These are phyloP conservation scores for Syncephalastrum monosporum DNA, from an alignment of 371 early-diverging fungal genomes.

Conservation along the genomic window DNA sequence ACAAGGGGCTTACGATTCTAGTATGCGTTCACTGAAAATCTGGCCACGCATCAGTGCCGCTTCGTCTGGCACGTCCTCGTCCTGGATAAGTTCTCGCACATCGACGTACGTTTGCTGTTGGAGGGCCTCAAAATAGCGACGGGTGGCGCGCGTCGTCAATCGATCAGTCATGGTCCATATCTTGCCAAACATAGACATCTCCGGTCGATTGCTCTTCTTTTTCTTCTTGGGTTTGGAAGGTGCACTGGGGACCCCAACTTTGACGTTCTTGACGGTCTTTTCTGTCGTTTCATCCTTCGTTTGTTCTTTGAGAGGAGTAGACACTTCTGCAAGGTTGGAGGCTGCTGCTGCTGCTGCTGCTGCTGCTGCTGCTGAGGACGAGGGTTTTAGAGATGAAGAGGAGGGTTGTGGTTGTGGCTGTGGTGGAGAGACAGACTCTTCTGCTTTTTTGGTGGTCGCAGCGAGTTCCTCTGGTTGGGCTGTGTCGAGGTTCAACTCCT, in stretches of 20 bases:
- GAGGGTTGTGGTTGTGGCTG: background rate
- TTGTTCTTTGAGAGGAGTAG: conserved; percentile 11
- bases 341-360: background rate
- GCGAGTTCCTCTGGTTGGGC: conserved; percentile 13
- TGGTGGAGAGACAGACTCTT: background rate
- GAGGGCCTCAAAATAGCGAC: conserved; percentile 31
- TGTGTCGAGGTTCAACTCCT: conserved; percentile 34
- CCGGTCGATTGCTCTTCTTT: conserved; percentile 32
- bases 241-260: conserved; percentile 1
- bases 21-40: conserved; percentile 49
- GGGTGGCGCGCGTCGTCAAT: conserved; percentile 43
- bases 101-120: conserved; percentile 8
- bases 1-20: conserved; percentile 40
- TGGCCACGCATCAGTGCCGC: conserved; percentile 33
- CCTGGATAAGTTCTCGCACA: conserved; percentile 11
- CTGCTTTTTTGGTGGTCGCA: conserved; percentile 1
- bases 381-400: background rate
- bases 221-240: conserved; percentile 17
- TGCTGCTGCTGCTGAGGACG: background rate
- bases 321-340: background rate
- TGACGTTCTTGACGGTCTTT: background rate
- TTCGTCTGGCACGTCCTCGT: conserved; percentile 24
- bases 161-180: conserved; percentile 55
- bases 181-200: conserved; percentile 53
- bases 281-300: conserved; percentile 6